Evolutionary conservation across 2,329 filamentous ascomycete species (phyloP).

Genomic region (Epichloe brachyelytri): DNA sequence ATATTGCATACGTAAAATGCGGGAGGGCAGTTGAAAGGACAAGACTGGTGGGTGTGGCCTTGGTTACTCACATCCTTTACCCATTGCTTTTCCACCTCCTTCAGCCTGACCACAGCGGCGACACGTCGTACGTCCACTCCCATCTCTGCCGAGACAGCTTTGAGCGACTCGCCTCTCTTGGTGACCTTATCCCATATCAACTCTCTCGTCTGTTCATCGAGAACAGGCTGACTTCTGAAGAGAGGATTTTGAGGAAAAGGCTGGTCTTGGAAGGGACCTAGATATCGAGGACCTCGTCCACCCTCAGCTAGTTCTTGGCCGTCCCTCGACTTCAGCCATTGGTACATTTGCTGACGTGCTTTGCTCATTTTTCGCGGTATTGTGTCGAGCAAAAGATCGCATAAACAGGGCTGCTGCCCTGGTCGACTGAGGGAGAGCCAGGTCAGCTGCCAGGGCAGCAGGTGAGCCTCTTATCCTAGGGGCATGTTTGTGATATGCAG

Average conservation of each 20-base stretch:
- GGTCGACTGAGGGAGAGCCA: slow-evolving; percentile 1
- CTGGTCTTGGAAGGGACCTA: slow-evolving; percentile 25
- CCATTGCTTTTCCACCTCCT: slow-evolving; percentile 76
- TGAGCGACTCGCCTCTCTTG: slow-evolving; percentile 52
- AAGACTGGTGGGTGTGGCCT: slow-evolving; percentile 3
- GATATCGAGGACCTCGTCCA: slow-evolving; percentile 21
- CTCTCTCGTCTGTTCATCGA: slow-evolving; percentile 61
- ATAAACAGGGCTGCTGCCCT: slow-evolving; percentile 6
- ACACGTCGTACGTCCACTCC: slow-evolving; percentile 74
- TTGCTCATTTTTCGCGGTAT: slow-evolving; percentile 23
- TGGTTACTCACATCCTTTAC: slow-evolving; percentile 51
- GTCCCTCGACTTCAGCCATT: slow-evolving; percentile 21
- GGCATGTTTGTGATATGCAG: slow-evolving; percentile 2
- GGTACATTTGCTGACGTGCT: slow-evolving; percentile 24
- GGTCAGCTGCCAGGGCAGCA: slow-evolving; percentile 14
- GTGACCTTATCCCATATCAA: slow-evolving; percentile 61
- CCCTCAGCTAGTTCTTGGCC: slow-evolving; percentile 15
- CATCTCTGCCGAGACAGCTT: slow-evolving; percentile 63
- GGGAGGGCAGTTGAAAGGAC: slow-evolving; percentile 8
- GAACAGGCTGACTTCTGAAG: slow-evolving; percentile 59
- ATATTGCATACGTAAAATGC: slow-evolving; percentile 17
- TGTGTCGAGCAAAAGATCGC: slow-evolving; percentile 28
- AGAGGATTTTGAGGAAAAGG: slow-evolving; percentile 65
- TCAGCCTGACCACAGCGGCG: slow-evolving; percentile 72
- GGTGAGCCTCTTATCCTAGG: slow-evolving; percentile 14